A percentile compares a stretch with the other conserved stretches of the same genome.
Evolutionary conservation across 306 rosid genomes (phyloP).

Genomic region (Trifolium pratense): DNA sequence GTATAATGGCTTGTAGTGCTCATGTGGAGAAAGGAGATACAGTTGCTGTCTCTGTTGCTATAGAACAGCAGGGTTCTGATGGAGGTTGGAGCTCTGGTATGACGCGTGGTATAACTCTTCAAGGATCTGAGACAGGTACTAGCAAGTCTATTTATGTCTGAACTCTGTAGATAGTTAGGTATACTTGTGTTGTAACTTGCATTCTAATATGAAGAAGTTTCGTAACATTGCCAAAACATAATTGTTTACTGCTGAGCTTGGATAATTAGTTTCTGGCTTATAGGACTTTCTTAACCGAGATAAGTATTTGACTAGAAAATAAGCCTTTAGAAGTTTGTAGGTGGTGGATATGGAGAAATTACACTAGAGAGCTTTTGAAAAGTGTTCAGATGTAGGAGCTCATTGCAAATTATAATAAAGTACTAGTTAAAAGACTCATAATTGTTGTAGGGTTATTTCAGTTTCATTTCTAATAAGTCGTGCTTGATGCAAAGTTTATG

Average conservation of each 20-base stretch:
- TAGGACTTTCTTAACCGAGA: background rate
- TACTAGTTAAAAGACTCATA: slow-evolving; percentile 1
- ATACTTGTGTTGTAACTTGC: slow-evolving; percentile 3
- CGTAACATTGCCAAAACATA: slow-evolving; percentile 2
- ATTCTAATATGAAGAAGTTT: background rate
- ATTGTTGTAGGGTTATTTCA: background rate
- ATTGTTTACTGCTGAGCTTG: slow-evolving; percentile 1
- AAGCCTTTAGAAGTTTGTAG: background rate
- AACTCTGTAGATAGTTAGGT: slow-evolving; percentile 23
- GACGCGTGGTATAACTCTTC: slow-evolving; percentile 85
- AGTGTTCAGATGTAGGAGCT: background rate
- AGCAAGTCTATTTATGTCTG: slow-evolving; percentile 26
- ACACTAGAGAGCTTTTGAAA: background rate
- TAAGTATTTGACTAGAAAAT: background rate
- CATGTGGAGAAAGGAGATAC: slow-evolving; percentile 87
- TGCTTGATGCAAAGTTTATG: slow-evolving; percentile 1
- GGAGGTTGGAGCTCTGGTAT: slow-evolving; percentile 82
- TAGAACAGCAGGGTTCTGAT: slow-evolving; percentile 76
- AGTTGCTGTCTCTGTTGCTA: slow-evolving; percentile 82
- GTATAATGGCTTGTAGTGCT: slow-evolving; percentile 92
- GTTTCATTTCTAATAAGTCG: background rate
- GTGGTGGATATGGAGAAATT: background rate
- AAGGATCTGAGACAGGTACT: slow-evolving; percentile 72
- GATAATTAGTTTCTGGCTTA: background rate
- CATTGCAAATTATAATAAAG: background rate